phyloP scores from a whole-genome alignment of 2,329 filamentous ascomycete genomes.

The Aspergillus caelatus region DNA sequence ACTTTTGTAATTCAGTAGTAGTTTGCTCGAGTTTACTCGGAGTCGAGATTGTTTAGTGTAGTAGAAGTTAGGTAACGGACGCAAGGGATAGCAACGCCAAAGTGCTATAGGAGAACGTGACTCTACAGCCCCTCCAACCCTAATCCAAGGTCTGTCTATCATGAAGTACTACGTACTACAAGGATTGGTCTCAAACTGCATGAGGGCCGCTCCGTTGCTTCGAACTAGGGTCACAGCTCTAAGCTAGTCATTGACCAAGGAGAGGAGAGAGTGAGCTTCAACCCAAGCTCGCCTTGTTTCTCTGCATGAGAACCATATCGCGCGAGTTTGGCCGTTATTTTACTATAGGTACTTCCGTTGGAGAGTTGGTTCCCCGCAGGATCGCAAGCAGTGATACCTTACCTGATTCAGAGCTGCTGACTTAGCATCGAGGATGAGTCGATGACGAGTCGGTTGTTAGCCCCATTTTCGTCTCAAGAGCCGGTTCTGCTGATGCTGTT shows the following conservation, averaged over 20 bases:
- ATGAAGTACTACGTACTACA: not conserved
- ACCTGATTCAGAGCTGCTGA: conserved; percentile 9
- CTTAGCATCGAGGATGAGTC: conserved; percentile 1
- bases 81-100: conserved; percentile 2
- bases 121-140: not conserved
- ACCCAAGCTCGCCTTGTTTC: conserved; percentile 18
- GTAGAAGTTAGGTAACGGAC: not conserved
- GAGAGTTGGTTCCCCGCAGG: not conserved
- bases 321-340: not conserved
- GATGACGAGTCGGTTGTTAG: conserved; percentile 1
- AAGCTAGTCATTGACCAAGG: conserved; percentile 1
- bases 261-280: conserved; percentile 2
- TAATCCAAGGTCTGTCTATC: not conserved
- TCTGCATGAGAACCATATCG: conserved; percentile 20
- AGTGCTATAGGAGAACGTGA: not conserved
- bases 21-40: not conserved
- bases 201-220: not conserved
- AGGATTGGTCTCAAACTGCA: not conserved
- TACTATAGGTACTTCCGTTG: not conserved
- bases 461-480: conserved; percentile 1
- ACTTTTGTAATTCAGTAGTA: not conserved
- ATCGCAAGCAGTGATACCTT: conserved; percentile 21
- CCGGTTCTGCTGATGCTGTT: not conserved
- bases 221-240: conserved; percentile 3
- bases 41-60: not conserved